phyloP scores from a whole-genome alignment of 2,329 filamentous ascomycete species.

The Monosporascus ibericus region DNA sequence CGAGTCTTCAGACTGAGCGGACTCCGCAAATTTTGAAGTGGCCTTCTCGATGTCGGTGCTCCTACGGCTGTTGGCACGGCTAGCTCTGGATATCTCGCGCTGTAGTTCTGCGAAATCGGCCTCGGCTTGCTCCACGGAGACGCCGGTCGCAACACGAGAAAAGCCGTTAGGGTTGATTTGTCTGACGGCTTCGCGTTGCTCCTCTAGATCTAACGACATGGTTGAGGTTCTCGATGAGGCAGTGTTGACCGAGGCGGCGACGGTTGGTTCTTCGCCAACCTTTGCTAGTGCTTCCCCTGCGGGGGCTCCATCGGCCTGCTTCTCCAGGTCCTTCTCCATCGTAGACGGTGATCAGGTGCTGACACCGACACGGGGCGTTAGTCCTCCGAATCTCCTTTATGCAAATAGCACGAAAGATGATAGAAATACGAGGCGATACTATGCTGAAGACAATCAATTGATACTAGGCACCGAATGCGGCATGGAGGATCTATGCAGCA shows the following conservation, averaged over 20 bases:
- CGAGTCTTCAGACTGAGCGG: slow-evolving; percentile 37
- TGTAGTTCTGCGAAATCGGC: slow-evolving; percentile 65
- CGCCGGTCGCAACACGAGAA: slow-evolving; percentile 36
- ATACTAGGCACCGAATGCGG: too few relatives aligned
- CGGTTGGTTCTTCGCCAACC: neutral
- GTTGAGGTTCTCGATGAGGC: slow-evolving; percentile 15
- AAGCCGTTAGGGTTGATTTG: slow-evolving; percentile 44
- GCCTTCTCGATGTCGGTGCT: slow-evolving; percentile 54
- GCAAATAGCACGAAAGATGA: too few relatives aligned
- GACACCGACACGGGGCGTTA: neutral
- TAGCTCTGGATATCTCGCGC: slow-evolving; percentile 53
- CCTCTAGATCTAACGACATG: slow-evolving; percentile 24
- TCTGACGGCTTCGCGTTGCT: slow-evolving; percentile 34
- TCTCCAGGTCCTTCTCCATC: slow-evolving; percentile 3
- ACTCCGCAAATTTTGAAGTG: slow-evolving; percentile 28
- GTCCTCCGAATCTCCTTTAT: too few relatives aligned
- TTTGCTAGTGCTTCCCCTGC: neutral
- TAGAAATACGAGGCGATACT: too few relatives aligned
- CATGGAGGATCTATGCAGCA: too few relatives aligned
- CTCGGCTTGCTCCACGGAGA: slow-evolving; percentile 63
- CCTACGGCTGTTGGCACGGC: slow-evolving; percentile 32
- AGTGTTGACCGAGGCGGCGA: slow-evolving; percentile 8
- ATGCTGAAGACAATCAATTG: too few relatives aligned
- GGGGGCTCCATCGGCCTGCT: slow-evolving; percentile 1
- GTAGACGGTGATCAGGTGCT: neutral